Base-by-base conservation (phyloP, 345 rosid genomes). In the Streptanthus diversifolius region DNA sequence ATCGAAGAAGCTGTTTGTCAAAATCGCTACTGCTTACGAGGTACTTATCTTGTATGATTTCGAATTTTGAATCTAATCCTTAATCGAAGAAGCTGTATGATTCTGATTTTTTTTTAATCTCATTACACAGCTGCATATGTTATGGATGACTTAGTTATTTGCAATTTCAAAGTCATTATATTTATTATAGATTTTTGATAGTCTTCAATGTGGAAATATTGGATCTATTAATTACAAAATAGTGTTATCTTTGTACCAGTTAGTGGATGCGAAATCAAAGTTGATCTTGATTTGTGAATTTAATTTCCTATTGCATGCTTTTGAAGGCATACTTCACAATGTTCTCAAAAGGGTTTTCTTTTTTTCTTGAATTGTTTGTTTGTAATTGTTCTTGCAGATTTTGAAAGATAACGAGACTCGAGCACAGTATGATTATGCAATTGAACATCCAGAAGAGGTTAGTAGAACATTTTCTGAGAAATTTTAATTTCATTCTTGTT, bases 21-120 rank as follows among this genome's bases (percentile, higher is more conserved):
- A 95, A 82, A 81, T 95, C 29, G 99, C 97, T 7, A 95, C 87
- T 84, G 99, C 99, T 72, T 95, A 95, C 49, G 99, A 95, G 97
- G 97, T 88, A 79, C 43, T 64, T 57, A 44, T 24, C 65, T 69
- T 56, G 9, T 24, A 51, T n/a, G 21, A 66, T 35, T 56, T 63
- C 2, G 24, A 27, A 27, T 14, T 1, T 63, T 22, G 36, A 33
- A 32, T 43, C 39, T 14, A 1, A 53, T 13, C 32, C 14, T 36
- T 21, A 25, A 39, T 7, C 32, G 6, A 22, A 33, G 35, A 39
- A 60, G 47, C 19, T 39, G 29, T 27, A 5, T 19, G 27, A 3
- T 21, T 15, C 45, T 55, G 35, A 22, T 8, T 8, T 7, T 18
- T n/a, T 59, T 56, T 6, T 4, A 29, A 0, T 6, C 1, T 24